Evolutionary conservation across 345 rosid genomes (phyloP).

Genomic region (Pugionium dolabratum): DNA sequence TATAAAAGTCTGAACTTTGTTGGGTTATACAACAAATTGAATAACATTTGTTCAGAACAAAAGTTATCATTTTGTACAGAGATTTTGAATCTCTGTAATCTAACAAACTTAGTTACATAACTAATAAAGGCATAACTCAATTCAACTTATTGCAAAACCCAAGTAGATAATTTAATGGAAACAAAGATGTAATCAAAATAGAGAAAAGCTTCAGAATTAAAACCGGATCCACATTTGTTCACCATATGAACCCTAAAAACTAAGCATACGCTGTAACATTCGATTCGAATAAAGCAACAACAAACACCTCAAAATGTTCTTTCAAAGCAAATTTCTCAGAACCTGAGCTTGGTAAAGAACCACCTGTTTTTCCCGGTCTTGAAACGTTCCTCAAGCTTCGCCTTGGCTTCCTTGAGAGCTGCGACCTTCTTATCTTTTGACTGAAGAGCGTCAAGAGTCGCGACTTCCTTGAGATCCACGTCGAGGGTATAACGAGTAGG

Average conservation of each 20-base stretch:
- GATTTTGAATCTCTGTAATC: background rate
- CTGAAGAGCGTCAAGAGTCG: no score
- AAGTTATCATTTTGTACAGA: background rate
- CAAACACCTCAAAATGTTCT: background rate
- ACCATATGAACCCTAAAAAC: slow-evolving; percentile 31
- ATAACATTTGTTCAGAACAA: background rate
- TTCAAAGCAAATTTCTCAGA: slow-evolving; percentile 26
- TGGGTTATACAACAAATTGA: background rate
- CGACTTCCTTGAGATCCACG: slow-evolving; percentile 58
- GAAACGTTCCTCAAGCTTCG: no score
- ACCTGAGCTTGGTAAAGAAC: slow-evolving; percentile 69
- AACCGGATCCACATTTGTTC: slow-evolving; percentile 29
- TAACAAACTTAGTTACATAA: no score
- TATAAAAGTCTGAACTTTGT: background rate
- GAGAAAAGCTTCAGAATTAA: slow-evolving; percentile 34
- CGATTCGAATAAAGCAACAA: background rate
- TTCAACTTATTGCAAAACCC: background rate
- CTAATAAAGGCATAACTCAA: background rate
- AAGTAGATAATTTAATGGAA: slow-evolving; percentile 2
- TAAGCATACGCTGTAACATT: slow-evolving; percentile 17
- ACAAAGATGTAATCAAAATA: background rate
- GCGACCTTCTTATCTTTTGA: no score
- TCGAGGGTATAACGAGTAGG: slow-evolving; percentile 68
- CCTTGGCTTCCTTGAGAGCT: no score
- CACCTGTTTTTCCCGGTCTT: slow-evolving; percentile 64